Base-by-base conservation (phyloP, 2,329 filamentous ascomycete genomes). In the Xylaria sp. region DNA sequence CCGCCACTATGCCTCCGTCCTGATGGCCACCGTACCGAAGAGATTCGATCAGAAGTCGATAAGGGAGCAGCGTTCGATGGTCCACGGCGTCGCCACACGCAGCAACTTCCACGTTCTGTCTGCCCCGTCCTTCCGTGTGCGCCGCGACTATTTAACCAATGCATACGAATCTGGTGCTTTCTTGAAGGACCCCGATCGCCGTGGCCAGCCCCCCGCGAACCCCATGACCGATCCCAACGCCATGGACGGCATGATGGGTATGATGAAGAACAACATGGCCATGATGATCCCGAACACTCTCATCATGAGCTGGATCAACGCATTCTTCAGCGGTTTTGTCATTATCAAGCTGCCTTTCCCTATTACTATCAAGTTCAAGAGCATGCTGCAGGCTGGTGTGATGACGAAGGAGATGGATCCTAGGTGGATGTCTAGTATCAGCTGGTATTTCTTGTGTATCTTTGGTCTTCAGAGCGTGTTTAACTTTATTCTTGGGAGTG, bases 181-280 rank as follows among this genome's bases (percentile, higher is more conserved):
- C 77, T 84, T 99, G 54, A 97, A 97, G 78, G 92, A 96, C 70
- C 94, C 94, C 1, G 92, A 96, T 61, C 88, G 85, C 75, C 90
- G 92, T 77, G 94, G 94, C 59, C 92, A 97, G 81, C 91, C 94
- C 2, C 91, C 94, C 22, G 89, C 93, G 42, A 99, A 98, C 81
- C 96, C 96, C 3, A 94, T 99, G 88, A 92, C 91, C 11, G 96
- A 99, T 79, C 96, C 96, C 25, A 91, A 91, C 54, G 93, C 93
- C 65, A 99, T 99, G 96, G 96, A 99, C 78, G 95, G 94, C 73
- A 99, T 99, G 96, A 99, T 99, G 96, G 95, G 96, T 73, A 97
- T 97, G 93, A 97, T 99, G 93, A 99, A 99, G 87, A 94, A 94
- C 65, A 97, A 99, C 78, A 97, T 99, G 92, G 95, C 96, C 71